These are phyloP conservation scores for Pythium volutum DNA, from an alignment of 352 stramenopile genomes.

Conservation along the genomic window DNA sequence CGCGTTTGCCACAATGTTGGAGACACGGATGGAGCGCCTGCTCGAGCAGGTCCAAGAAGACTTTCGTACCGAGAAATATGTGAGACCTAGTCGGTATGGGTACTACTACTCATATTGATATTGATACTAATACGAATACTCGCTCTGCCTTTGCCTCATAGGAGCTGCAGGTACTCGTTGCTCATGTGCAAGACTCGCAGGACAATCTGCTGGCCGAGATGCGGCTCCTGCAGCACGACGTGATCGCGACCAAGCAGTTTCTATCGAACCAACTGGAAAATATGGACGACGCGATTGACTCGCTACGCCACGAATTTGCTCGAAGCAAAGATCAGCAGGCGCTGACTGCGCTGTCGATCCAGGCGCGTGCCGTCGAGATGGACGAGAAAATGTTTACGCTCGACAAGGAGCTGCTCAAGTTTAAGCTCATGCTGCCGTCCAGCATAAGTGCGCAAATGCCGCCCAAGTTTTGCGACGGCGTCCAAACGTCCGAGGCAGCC, in stretches of 20 bases:
- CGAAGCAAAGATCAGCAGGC: constrained; percentile 34
- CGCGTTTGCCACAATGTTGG: constrained; percentile 27
- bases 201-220: constrained; percentile 41
- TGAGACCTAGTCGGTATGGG: no score
- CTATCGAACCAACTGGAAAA: constrained; percentile 35
- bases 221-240: constrained; percentile 44
- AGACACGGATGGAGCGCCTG: constrained; percentile 30
- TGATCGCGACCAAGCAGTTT: constrained; percentile 37
- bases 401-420: constrained; percentile 66
- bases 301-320: constrained; percentile 33
- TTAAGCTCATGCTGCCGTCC: constrained; percentile 57
- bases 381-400: constrained; percentile 59
- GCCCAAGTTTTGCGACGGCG: constrained; percentile 13
- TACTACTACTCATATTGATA: no score
- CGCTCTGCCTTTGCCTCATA: constrained; percentile 14
- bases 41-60: constrained; percentile 33
- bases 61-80: constrained; percentile 35
- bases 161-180: constrained; percentile 43
- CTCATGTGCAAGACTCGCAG: constrained; percentile 42
- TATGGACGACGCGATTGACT: constrained; percentile 43
- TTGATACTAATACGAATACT: neutral
- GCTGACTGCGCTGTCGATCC: constrained; percentile 22
- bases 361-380: constrained; percentile 32
- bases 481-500: constrained; percentile 3
- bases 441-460: constrained; percentile 36